A percentile compares a stretch with the other conserved stretches of the same genome.
phyloP scores from a whole-genome alignment of 108 stramenopile genomes.

The Pseudonitzschia pungens region DNA sequence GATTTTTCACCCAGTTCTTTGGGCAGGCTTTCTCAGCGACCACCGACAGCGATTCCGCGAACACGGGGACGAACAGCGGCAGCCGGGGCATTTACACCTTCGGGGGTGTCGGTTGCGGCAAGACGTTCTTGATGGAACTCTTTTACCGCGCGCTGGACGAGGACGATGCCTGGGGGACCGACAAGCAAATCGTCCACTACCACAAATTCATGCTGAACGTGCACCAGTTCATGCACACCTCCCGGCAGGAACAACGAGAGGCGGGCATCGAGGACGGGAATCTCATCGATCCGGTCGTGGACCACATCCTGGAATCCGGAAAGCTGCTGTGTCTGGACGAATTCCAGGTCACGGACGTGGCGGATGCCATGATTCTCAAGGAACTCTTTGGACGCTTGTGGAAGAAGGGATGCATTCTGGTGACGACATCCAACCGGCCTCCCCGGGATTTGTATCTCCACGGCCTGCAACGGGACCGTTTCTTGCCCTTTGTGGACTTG shows the following conservation, averaged over 20 bases:
- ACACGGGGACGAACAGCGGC: background rate
- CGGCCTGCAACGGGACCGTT: slow-evolving; percentile 95
- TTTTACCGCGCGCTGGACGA: slow-evolving; percentile 75
- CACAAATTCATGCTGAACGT: slow-evolving; percentile 97
- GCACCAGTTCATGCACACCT: slow-evolving; percentile 76
- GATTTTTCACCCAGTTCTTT: slow-evolving; percentile 29
- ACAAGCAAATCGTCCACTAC: slow-evolving; percentile 95
- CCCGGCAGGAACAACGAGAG: slow-evolving; percentile 42
- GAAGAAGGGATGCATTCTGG: slow-evolving; percentile 69
- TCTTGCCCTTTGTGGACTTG: slow-evolving; percentile 93
- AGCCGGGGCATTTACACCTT: slow-evolving; percentile 80
- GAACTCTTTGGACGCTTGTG: slow-evolving; percentile 77
- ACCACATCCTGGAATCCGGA: slow-evolving; percentile 49
- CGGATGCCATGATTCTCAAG: slow-evolving; percentile 83
- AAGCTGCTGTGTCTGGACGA: slow-evolving; percentile 85
- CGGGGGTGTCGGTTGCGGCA: slow-evolving; percentile 96
- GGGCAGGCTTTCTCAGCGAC: slow-evolving; percentile 8
- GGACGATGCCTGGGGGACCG: slow-evolving; percentile 10
- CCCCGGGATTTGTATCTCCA: slow-evolving; percentile 91
- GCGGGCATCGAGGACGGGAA: slow-evolving; percentile 29
- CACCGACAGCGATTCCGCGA: background rate
- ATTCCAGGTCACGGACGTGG: slow-evolving; percentile 93
- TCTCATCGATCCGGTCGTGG: slow-evolving; percentile 57
- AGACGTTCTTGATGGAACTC: slow-evolving; percentile 96
- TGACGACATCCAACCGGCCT: slow-evolving; percentile 93